Evolutionary conservation across 202 grass and related monocot genomes (phyloP), one percentile per base, ranked within the genome.

Genomic region (Digitaria exilis): DNA sequence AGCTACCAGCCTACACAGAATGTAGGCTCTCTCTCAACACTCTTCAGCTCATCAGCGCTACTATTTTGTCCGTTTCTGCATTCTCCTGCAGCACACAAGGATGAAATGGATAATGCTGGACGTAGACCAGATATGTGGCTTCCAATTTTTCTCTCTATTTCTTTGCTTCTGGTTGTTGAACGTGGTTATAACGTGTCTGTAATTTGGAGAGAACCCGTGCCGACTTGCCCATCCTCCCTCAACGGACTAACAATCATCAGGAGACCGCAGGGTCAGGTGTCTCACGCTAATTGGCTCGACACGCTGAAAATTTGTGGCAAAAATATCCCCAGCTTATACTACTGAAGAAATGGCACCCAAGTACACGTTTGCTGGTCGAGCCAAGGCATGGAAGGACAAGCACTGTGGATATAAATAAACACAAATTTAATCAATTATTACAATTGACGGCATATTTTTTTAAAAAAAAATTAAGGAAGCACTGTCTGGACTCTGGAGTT

Each of bases 141-240:
- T 68, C 62, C 1, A 26, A 4, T 26, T 50, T 75, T 76, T 63
- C 43, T 54, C 25, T 34, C 0, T 13, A n/a, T 31, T 88, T 80
- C 2, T 80, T 81, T 70, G 73, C 55, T 11, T 56, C 26, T 54
- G 77, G 77, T 81, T 76, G 82, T 70, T 84, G 87, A 58, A 81
- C 70, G 82, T 89, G 87, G 70, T 30, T 85, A 75, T 71, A 81
- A 89, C 82, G 87, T 89, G 87, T n/a, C 32, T 64, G 26, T 64
- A 37, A 48, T 85, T 54, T 81, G 82, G 28, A 10, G 62, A 61
- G 43, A 29, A 61, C 52, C 59, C 30, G 2, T 54, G 61, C 50
- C 51, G 18, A 49, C 44, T 65, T 68, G 49, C 49, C 49, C 29
- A 25, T 58, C 14, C 30, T 51, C 57, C 54, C 21, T 65, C 76